Base-by-base conservation (phyloP, 2,329 filamentous ascomycete genomes). In the Aspergillus calidoustus region DNA sequence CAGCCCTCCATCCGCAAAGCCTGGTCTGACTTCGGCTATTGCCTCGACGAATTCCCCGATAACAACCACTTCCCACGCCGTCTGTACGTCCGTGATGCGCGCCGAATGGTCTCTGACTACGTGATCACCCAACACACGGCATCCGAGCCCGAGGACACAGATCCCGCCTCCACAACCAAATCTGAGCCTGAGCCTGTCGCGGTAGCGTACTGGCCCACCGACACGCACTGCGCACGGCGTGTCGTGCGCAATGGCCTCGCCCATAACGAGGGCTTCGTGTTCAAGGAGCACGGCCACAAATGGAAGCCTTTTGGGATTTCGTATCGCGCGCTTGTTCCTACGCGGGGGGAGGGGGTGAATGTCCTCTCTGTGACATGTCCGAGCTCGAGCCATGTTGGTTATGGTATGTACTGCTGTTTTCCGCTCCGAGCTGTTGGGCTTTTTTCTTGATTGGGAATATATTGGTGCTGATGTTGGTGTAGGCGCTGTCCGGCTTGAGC, bases 51-150 rank as follows among this genome's bases (percentile, higher is more conserved):
- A 43, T 54, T 54, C 31, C 38, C 30, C n/a, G 51, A 54, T 9
- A 54, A 54, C 51, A 41, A 25, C 34, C 38, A 54, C 34, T 54
- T 54, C 9, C 51, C 51, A 8, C 51, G 51, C 19, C 51, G 23
- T 17, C 34, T 54, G 22, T 54, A 54, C 38, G 38, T 54, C 51
- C 51, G 51, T 13, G 51, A 54, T 13, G 51, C 51, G 17, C 51
- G 51, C 15, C 30, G 51, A 7, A 41, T 54, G 19, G 51, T 54
- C 30, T 54, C 51, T 3, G 51, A 54, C 51, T 54, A 54, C 34
- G 23, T 54, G 4, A 54, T 54, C 51, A 54, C 51, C 31, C 51
- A 54, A 7, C 51, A 54, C 25, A 54, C 51, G 8, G 51, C 51
- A 23, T 54, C 51, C 9, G 51, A 54, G 51, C 51, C 22, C 19